Evolutionary conservation across 169 alveolate genomes (phyloP).

Genomic region (Theileria annulata): DNA sequence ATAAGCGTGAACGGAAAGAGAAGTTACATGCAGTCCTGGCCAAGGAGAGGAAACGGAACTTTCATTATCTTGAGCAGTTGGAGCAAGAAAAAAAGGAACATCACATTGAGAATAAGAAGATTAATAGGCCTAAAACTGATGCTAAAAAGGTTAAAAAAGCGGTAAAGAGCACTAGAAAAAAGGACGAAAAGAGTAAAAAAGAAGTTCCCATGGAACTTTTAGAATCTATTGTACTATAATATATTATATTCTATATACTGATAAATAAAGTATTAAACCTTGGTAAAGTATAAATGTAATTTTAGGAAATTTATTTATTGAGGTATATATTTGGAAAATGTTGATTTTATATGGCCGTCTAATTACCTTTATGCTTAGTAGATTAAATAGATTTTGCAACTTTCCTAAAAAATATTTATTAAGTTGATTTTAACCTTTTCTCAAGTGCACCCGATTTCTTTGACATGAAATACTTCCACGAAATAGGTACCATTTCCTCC

Average conservation of each 20-base stretch:
- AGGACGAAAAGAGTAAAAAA: constrained; percentile 2
- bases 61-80: constrained; percentile 59
- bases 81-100: constrained; percentile 56
- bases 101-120: constrained; percentile 5
- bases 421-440: constrained; percentile 33
- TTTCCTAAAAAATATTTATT: constrained; percentile 10
- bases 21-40: constrained; percentile 41
- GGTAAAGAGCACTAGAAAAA: constrained; percentile 3
- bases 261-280: no score
- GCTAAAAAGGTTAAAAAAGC: constrained; percentile 7
- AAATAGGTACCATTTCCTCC: constrained; percentile 56
- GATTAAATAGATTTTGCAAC: constrained; percentile 16
- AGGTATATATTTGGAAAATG: no score
- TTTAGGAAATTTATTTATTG: no score
- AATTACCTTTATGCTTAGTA: no score
- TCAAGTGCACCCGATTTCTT: constrained; percentile 32
- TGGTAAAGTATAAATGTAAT: no score
- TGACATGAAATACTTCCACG: constrained; percentile 65
- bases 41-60: constrained; percentile 35
- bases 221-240: constrained; percentile 52
- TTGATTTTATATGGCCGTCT: not conserved
- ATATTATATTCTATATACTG: no score
- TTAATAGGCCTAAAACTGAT: constrained; percentile 10
- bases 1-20: constrained; percentile 52
- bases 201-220: constrained; percentile 38